phyloP scores from a whole-genome alignment of 2,329 filamentous ascomycete genomes.

The Tolypocladium album region DNA sequence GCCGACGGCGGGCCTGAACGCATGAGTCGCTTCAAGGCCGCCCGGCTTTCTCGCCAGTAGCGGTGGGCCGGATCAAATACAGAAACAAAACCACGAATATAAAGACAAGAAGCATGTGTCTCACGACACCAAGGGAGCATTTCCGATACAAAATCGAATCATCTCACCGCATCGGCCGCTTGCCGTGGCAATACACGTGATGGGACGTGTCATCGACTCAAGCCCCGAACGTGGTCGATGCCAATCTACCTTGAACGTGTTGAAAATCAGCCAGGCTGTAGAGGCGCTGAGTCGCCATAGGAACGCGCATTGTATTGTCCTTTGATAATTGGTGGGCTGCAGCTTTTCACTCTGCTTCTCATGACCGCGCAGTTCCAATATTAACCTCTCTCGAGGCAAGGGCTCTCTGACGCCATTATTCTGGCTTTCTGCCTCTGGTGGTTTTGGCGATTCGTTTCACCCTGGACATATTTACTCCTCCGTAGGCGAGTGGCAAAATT shows the following conservation, averaged over 20 bases:
- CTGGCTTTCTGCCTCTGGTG: conserved; percentile 20
- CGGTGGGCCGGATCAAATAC: conserved; percentile 6
- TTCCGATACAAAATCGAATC: conserved; percentile 18
- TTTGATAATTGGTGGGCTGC: conserved; percentile 43
- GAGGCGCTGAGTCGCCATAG: conserved; percentile 1
- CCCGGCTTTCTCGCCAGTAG: conserved; percentile 47
- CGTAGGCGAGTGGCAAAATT: background rate
- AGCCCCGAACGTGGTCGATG: background rate
- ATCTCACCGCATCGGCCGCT: conserved; percentile 9
- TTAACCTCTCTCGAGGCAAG: conserved; percentile 25
- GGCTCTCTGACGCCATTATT: conserved; percentile 50
- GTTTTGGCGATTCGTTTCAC: conserved; percentile 53
- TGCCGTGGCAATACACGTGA: conserved; percentile 5
- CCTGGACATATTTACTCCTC: conserved; percentile 37
- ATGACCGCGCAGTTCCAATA: conserved; percentile 47
- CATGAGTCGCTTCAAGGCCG: conserved; percentile 65
- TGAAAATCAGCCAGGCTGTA: background rate
- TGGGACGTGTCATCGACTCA: background rate
- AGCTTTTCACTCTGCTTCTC: conserved; percentile 41
- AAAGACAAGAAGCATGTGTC: background rate
- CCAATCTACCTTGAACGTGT: background rate
- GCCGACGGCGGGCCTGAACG: conserved; percentile 51
- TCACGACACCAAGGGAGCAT: background rate
- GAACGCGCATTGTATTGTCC: conserved; percentile 24
- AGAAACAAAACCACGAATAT: background rate